phyloP scores from a whole-genome alignment of 352 stramenopile species.

The Pythium insidiosum region DNA sequence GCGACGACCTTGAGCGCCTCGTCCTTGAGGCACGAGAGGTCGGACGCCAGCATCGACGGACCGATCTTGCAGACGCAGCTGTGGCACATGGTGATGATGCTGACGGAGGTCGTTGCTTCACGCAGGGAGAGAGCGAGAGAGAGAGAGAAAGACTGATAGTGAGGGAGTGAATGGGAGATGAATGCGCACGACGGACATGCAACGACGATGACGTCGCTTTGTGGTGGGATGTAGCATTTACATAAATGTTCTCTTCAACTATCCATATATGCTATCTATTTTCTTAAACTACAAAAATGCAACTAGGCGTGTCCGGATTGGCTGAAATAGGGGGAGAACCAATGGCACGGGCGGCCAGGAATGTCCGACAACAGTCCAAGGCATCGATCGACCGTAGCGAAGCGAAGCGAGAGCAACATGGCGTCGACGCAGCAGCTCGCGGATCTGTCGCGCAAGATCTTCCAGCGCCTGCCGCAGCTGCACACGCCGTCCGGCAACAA shows the following conservation, averaged over 20 bases:
- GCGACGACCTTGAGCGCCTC: conserved; percentile 88
- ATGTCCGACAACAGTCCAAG: too few relatives aligned
- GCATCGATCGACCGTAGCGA: too few relatives aligned
- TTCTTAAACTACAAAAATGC: too few relatives aligned
- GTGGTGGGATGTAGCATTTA: too few relatives aligned
- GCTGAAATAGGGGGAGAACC: conserved; percentile 1
- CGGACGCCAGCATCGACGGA: conserved; percentile 91
- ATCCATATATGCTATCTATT: too few relatives aligned
- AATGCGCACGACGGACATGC: too few relatives aligned
- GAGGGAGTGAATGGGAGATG: too few relatives aligned
- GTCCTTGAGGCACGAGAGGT: conserved; percentile 90
- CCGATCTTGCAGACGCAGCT: conserved; percentile 84
- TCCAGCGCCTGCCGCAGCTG: conserved; percentile 80
- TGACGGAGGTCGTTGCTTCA: not conserved
- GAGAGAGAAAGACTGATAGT: too few relatives aligned
- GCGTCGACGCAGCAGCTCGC: conserved; percentile 41
- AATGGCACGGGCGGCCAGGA: conserved; percentile 4
- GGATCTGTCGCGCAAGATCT: conserved; percentile 83
- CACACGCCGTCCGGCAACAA: conserved; percentile 80
- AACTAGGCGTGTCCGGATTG: conserved; percentile 6
- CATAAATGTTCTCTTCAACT: too few relatives aligned
- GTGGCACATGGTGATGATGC: conserved; percentile 58
- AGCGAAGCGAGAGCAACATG: too few relatives aligned
- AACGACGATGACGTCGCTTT: too few relatives aligned
- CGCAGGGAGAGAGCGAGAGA: too few relatives aligned